Evolutionary conservation across 1,284 basidiomycete genomes (phyloP).

Genomic region (Pseudozyma thailandica): DNA sequence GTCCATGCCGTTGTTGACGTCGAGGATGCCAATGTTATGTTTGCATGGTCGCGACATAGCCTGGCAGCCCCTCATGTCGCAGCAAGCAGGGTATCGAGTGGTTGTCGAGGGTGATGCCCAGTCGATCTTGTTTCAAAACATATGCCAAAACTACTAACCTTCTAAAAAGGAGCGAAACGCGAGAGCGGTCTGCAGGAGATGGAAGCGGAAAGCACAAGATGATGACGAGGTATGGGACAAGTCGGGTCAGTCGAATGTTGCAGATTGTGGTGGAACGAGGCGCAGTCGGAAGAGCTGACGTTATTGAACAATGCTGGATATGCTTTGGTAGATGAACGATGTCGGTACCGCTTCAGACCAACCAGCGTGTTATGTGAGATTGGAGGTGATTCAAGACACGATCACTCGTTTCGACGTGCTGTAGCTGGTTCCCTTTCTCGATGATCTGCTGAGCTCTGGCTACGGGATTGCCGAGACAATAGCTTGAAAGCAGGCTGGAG

Average conservation of each 20-base stretch:
- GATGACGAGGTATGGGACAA: constrained; percentile 3
- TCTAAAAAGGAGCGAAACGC: constrained; percentile 46
- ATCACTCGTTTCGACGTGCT: not conserved
- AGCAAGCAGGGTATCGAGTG: not conserved
- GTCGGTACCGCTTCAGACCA: not conserved
- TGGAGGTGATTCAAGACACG: not conserved
- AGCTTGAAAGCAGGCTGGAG: not conserved
- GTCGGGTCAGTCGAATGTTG: constrained; percentile 29
- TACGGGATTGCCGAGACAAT: not conserved
- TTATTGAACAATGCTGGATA: not conserved
- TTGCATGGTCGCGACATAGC: no score
- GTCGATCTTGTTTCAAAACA: not conserved
- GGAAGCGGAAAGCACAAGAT: constrained; percentile 1
- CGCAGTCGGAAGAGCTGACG: not conserved
- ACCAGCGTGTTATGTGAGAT: not conserved
- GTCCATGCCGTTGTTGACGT: no score
- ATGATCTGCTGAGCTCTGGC: not conserved
- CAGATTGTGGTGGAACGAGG: no score
- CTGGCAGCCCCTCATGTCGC: no score
- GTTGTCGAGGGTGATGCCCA: not conserved
- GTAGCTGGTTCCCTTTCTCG: not conserved
- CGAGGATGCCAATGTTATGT: no score
- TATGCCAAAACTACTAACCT: constrained; percentile 21
- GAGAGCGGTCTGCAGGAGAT: constrained; percentile 13
- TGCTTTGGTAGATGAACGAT: not conserved